Evolutionary conservation across 2,329 filamentous ascomycete species (phyloP).

Genomic region (Cordyceps fumosorosea): DNA sequence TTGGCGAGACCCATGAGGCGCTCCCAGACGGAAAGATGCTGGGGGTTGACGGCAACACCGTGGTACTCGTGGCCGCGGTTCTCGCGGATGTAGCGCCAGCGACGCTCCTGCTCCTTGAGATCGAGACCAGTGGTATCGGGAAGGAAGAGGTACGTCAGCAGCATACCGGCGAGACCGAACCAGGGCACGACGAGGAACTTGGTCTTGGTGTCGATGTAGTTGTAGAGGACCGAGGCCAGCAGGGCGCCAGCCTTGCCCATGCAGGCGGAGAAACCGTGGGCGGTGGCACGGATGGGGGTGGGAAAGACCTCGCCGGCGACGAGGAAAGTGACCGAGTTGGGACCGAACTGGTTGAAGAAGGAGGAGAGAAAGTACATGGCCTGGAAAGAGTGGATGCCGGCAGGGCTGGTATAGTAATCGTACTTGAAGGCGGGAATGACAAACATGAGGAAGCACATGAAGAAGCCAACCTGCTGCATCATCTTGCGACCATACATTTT

Average conservation of each 20-base stretch:
- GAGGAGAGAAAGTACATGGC: slow-evolving; percentile 97
- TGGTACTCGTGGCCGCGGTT: slow-evolving; percentile 80
- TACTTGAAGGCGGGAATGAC: slow-evolving; percentile 85
- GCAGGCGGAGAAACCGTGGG: slow-evolving; percentile 91
- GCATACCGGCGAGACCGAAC: slow-evolving; percentile 84
- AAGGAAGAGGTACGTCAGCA: slow-evolving; percentile 78
- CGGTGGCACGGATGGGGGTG: slow-evolving; percentile 84
- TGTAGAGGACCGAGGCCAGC: slow-evolving; percentile 81
- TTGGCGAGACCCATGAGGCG: slow-evolving; percentile 71
- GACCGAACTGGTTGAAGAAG: slow-evolving; percentile 98
- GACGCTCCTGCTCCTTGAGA: slow-evolving; percentile 92
- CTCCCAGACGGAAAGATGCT: slow-evolving; percentile 86
- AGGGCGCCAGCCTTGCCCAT: slow-evolving; percentile 85
- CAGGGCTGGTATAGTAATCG: slow-evolving; percentile 67
- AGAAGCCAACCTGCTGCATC: slow-evolving; percentile 93
- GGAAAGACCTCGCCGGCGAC: slow-evolving; percentile 96
- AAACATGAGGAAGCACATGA: slow-evolving; percentile 91
- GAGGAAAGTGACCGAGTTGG: slow-evolving; percentile 94
- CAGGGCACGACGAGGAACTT: slow-evolving; percentile 93
- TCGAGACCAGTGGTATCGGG: slow-evolving; percentile 97
- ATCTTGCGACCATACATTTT: slow-evolving; percentile 93
- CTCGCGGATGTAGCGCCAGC: slow-evolving; percentile 79
- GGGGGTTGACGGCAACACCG: slow-evolving; percentile 83
- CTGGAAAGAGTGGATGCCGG: slow-evolving; percentile 82
- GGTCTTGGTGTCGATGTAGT: slow-evolving; percentile 78